These are phyloP conservation scores for Diospyros lotus DNA, from an alignment of 148 eudicot species.

Conservation along the genomic window DNA sequence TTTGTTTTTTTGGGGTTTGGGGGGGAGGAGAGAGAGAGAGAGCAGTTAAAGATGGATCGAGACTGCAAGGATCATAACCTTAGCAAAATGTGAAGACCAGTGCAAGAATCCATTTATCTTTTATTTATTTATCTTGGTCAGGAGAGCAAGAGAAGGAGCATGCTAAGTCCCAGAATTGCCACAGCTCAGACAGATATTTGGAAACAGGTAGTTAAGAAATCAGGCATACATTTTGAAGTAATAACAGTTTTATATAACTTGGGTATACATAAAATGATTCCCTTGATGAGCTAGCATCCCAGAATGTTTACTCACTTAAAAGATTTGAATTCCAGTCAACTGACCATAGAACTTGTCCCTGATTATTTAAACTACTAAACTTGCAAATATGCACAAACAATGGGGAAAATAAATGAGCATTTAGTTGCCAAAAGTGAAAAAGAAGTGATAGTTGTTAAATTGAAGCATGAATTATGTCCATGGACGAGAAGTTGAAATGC, in stretches of 20 bases:
- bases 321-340: too few species aligned
- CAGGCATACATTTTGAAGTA: background rate
- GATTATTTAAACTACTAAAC: background rate
- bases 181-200: constrained; percentile 2
- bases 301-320: background rate
- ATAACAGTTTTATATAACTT: background rate
- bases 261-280: background rate
- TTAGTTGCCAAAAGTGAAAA: background rate
- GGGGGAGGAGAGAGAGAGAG: background rate
- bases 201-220: background rate
- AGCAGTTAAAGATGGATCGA: background rate
- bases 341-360: too few species aligned
- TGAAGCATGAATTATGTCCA: background rate
- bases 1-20: background rate
- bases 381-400: background rate
- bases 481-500: background rate
- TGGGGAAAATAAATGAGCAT: too few species aligned
- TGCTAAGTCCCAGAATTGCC: background rate
- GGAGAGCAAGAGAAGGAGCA: background rate
- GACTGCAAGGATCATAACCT: background rate
- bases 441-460: background rate
- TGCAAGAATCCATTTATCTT: background rate
- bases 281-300: background rate
- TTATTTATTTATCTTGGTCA: background rate
- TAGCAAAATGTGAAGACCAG: background rate